Percentiles rank a stretch among this genome's conserved stretches.
These are phyloP conservation scores for Lizonia empirigonia DNA, from an alignment of 2,329 filamentous ascomycete genomes.

Conservation along the genomic window DNA sequence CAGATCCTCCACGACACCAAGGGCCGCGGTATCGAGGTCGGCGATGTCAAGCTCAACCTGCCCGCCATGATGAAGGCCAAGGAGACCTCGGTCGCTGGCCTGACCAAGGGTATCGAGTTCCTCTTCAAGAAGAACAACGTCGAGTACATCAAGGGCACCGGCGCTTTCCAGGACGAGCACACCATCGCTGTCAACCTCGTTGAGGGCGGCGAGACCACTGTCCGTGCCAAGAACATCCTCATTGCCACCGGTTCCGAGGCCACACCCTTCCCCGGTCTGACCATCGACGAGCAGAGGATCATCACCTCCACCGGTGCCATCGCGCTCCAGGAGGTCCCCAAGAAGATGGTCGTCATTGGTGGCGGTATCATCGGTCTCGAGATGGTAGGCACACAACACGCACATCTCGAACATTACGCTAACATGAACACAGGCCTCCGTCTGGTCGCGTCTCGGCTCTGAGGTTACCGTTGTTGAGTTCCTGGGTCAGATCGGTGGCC, in stretches of 20 bases:
- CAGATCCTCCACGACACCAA: slow-evolving; percentile 96
- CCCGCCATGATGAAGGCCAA: slow-evolving; percentile 98
- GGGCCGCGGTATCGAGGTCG: slow-evolving; percentile 94
- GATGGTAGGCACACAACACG: slow-evolving; percentile 67
- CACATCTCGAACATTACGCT: not conserved
- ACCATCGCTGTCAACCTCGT: slow-evolving; percentile 88
- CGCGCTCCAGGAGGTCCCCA: slow-evolving; percentile 84
- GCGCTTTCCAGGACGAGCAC: slow-evolving; percentile 84
- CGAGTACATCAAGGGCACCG: slow-evolving; percentile 95
- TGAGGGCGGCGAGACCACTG: slow-evolving; percentile 86
- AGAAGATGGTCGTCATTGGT: slow-evolving; percentile 96
- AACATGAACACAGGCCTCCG: slow-evolving; percentile 65
- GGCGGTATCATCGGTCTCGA: slow-evolving; percentile 98
- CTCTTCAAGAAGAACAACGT: slow-evolving; percentile 99
- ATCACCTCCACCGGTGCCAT: slow-evolving; percentile 96
- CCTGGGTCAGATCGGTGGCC: slow-evolving; percentile 92
- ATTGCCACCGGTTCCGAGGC: slow-evolving; percentile 96
- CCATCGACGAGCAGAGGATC: slow-evolving; percentile 96
- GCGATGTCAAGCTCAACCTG: slow-evolving; percentile 95
- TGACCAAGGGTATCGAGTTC: slow-evolving; percentile 98
- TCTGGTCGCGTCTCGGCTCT: slow-evolving; percentile 91
- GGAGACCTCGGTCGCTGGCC: slow-evolving; percentile 81
- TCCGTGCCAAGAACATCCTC: slow-evolving; percentile 95
- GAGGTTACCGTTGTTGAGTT: slow-evolving; percentile 99
- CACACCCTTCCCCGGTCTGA: slow-evolving; percentile 93